These are phyloP conservation scores for Pisolithus orientalis DNA, from an alignment of 768 basidiomycete genomes.

Conservation along the genomic window DNA sequence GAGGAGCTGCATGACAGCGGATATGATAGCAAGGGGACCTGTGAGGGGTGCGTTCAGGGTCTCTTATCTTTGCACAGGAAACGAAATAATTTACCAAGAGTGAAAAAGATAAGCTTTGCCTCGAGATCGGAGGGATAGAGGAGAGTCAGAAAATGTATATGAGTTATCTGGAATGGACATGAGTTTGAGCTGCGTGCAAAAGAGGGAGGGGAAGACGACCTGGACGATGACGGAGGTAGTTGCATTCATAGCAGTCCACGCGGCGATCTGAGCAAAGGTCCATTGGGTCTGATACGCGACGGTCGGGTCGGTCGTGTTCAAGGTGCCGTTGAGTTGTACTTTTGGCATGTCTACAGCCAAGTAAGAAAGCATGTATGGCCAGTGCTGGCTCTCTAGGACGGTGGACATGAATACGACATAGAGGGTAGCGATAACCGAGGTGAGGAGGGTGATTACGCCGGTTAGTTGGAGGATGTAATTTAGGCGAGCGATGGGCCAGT, in stretches of 20 bases:
- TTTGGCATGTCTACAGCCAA: conserved; percentile 66
- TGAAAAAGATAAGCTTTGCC: conserved; percentile 73
- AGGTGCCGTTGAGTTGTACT: conserved; percentile 14
- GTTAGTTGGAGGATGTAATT: conserved; percentile 90
- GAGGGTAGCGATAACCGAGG: conserved; percentile 71
- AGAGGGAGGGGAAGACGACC: conserved; percentile 38
- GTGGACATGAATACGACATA: conserved; percentile 63
- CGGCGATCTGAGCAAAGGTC: conserved; percentile 56
- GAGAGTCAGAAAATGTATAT: conserved; percentile 95
- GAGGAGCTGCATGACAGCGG: conserved; percentile 79
- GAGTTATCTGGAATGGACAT: conserved; percentile 62
- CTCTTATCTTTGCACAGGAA: background rate
- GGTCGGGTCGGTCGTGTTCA: conserved; percentile 18
- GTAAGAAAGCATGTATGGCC: conserved; percentile 97
- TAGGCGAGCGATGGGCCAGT: conserved; percentile 87
- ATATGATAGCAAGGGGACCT: conserved; percentile 82
- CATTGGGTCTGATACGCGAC: conserved; percentile 37
- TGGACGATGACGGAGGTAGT: conserved; percentile 80
- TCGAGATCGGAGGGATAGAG: conserved; percentile 91
- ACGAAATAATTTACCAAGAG: conserved; percentile 55
- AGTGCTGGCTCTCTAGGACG: conserved; percentile 56
- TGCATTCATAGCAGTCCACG: conserved; percentile 87
- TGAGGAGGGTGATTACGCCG: conserved; percentile 74
- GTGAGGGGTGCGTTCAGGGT: background rate
- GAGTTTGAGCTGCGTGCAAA: background rate